These are phyloP conservation scores for Epichloe hybrida DNA, from an alignment of 2,329 filamentous ascomycete genomes.

Conservation along the genomic window DNA sequence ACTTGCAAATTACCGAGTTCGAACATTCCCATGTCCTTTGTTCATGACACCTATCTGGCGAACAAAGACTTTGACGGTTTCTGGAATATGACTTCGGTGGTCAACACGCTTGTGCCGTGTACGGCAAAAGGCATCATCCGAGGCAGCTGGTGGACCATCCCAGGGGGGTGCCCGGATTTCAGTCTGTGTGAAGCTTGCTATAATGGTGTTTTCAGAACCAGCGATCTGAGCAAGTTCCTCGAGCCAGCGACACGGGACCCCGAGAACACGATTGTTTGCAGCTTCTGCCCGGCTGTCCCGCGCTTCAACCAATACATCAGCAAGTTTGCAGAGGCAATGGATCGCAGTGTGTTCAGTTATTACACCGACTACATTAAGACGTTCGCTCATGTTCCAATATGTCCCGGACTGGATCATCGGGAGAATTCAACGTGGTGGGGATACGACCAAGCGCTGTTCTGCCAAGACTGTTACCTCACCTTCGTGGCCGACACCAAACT, in stretches of 20 bases:
- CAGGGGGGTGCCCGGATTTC: conserved; percentile 12
- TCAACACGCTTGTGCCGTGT: conserved; percentile 14
- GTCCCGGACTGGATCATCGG: conserved; percentile 15
- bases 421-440: conserved; percentile 21
- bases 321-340: conserved; percentile 17
- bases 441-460: conserved; percentile 19
- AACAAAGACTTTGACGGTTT: conserved; percentile 16
- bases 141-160: conserved; percentile 22
- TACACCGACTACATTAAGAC: conserved; percentile 16
- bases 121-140: conserved; percentile 14
- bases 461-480: conserved; percentile 20
- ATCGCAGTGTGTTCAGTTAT: conserved; percentile 18
- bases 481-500: conserved; percentile 18
- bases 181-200: conserved; percentile 22
- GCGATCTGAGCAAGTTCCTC: conserved; percentile 16
- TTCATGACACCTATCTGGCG: conserved; percentile 14
- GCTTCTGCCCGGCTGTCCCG: conserved; percentile 13
- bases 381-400: conserved; percentile 15
- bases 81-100: conserved; percentile 11
- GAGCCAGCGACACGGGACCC: conserved; percentile 9
- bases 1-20: conserved; percentile 13
- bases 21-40: conserved; percentile 12
- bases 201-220: conserved; percentile 15
- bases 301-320: conserved; percentile 14
- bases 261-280: conserved; percentile 15